These are phyloP conservation scores for Claviceps arundinis DNA, from an alignment of 2,329 filamentous ascomycete species.

Conservation along the genomic window DNA sequence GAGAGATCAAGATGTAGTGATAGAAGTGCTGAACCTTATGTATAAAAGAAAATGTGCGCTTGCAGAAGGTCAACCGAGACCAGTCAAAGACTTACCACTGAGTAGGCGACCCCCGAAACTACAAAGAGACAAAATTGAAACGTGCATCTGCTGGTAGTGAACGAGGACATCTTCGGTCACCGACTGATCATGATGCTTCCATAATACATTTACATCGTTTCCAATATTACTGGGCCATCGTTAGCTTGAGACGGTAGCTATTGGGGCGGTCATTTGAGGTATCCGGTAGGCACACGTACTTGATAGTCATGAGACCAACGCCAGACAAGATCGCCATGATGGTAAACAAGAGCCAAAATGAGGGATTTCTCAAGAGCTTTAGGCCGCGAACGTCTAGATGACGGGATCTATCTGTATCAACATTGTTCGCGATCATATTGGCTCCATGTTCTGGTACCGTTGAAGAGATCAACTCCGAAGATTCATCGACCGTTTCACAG, in stretches of 20 bases:
- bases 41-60: neutral
- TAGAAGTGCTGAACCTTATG: neutral
- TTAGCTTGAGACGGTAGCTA: neutral
- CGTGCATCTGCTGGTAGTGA: conserved; percentile 75
- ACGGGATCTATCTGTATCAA: conserved; percentile 62
- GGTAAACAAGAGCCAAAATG: conserved; percentile 85
- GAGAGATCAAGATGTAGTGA: neutral
- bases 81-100: conserved; percentile 41
- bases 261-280: neutral
- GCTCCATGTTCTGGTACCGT: conserved; percentile 39
- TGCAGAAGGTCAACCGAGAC: neutral
- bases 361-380: conserved; percentile 52
- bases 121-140: conserved; percentile 81
- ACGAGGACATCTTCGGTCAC: conserved; percentile 64
- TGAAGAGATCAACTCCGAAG: conserved; percentile 67
- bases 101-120: conserved; percentile 73
- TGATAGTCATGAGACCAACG: conserved; percentile 96
- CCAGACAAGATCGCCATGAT: conserved; percentile 87
- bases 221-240: conserved; percentile 65
- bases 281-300: conserved; percentile 43
- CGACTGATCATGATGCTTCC: conserved; percentile 70
- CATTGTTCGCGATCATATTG: conserved; percentile 41
- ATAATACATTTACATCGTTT: conserved; percentile 75
- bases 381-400: conserved; percentile 85
- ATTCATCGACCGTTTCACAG: conserved; percentile 45